Evolutionary conservation across 1,284 basidiomycete genomes (phyloP), one percentile per base, ranked within the genome.

Genomic region (Inonotus obliquus): DNA sequence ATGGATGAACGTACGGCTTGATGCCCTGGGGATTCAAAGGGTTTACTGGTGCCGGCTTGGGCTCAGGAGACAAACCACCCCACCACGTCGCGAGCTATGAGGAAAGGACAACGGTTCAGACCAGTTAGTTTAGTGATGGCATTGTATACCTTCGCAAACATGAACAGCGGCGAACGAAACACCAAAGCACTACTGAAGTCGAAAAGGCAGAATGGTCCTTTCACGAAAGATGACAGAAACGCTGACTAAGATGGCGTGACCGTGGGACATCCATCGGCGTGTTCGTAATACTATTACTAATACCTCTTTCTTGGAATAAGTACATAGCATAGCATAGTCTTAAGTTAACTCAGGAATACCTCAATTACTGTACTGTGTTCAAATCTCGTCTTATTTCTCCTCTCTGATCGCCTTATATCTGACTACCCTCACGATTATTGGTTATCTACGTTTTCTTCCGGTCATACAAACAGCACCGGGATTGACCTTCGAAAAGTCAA

Each of bases 1-100:
- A 51, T 44, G 56, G 25, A 45, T 37, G 14, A 14, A 81, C 91
- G 68, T 73, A 96, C 94, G 95, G 92, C 73, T 96, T 96, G 65
- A 96, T 79, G 17, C 94, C 94, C 69, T 92, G 74, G 0, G 95
- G 95, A 72, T 97, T 98, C 64, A 94, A 76, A 10, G 90, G 91
- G 72, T 94, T 95, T 29, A 54, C 54, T 10, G 62, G 53, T 44
- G 11, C 45, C n/a, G 60, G 60, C n/a, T 47, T 51, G 13, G 60
- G 44, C 35, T 57, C 37, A 14, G 60, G 55, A 27, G 56, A 49
- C 19, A 14, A 7, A 29, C 44, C 44, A 25, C 39, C 53, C 59
- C 59, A 60, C 52, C 39, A 60, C 27, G 19, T 44, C 37, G 51
- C 13, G 51, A 52, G 51, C 51, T 52, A 35, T 2, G 14, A 52